Evolutionary conservation across 805 yeast genomes (phyloP).

Genomic region (Lipomyces yamanashiensis): DNA sequence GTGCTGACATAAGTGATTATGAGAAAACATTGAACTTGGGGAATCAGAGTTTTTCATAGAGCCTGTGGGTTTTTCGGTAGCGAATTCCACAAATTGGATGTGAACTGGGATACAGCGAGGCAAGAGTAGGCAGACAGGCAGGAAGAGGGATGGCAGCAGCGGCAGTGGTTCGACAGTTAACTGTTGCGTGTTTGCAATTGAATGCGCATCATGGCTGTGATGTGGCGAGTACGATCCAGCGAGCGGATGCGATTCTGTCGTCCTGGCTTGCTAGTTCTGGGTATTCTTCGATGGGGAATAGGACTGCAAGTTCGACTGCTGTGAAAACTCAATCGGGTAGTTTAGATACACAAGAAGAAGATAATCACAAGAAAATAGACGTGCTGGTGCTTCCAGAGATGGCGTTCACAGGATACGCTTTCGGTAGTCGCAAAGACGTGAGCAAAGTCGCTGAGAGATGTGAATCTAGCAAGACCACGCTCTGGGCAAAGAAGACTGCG

Average conservation of each 20-base stretch:
- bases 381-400: slow-evolving; percentile 81
- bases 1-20: too few species aligned
- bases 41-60: too few species aligned
- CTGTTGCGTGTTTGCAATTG: slow-evolving; percentile 30
- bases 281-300: neutral
- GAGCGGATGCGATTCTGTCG: slow-evolving; percentile 22
- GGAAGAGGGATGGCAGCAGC: neutral
- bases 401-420: slow-evolving; percentile 76
- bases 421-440: slow-evolving; percentile 53
- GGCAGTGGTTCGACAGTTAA: slow-evolving; percentile 9
- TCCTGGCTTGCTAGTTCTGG: neutral
- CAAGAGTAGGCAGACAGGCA: neutral
- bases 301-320: neutral
- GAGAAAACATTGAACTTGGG: too few species aligned
- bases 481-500: slow-evolving; percentile 57
- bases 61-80: too few species aligned
- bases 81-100: too few species aligned
- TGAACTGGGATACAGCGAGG: neutral
- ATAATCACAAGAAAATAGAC: slow-evolving; percentile 47
- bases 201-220: slow-evolving; percentile 30
- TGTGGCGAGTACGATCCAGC: slow-evolving; percentile 16
- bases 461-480: slow-evolving; percentile 53
- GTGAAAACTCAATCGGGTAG: too few species aligned
- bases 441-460: slow-evolving; percentile 61
- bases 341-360: too few species aligned